Percentiles rank a stretch among this genome's conserved stretches.
Evolutionary conservation across 345 rosid genomes (phyloP).

Genomic region (Populus pruinosa): DNA sequence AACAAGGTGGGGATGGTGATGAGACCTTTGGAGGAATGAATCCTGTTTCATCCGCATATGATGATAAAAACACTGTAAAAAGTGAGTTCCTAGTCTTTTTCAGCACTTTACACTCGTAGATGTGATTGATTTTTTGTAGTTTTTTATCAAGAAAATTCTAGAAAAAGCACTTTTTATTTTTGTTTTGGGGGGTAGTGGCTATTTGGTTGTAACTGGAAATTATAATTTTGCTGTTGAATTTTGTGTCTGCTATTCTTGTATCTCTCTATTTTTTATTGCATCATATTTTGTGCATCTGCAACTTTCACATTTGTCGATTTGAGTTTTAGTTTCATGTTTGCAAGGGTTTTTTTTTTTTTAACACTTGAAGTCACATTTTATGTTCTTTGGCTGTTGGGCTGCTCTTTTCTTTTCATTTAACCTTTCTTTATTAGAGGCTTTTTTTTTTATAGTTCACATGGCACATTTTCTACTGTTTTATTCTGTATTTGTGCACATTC

Average conservation of each 20-base stretch:
- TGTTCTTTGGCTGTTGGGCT: not conserved
- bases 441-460: not conserved
- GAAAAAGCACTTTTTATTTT: no score
- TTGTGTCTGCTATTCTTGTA: not conserved
- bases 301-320: not conserved
- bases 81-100: constrained; percentile 35
- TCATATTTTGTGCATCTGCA: not conserved
- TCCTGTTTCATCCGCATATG: constrained; percentile 52
- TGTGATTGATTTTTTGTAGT: not conserved
- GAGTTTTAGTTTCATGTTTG: not conserved
- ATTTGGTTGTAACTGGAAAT: not conserved
- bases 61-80: constrained; percentile 64
- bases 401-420: not conserved
- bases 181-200: no score
- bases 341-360: not conserved
- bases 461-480: not conserved
- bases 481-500: not conserved
- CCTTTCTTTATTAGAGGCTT: not conserved
- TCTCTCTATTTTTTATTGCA: not conserved
- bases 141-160: no score
- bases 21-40: constrained; percentile 52
- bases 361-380: not conserved
- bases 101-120: not conserved
- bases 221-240: not conserved
- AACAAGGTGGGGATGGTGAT: constrained; percentile 59